Base-by-base conservation (phyloP, 2,329 filamentous ascomycete genomes). In the Pseudohalonectria lignicola region DNA sequence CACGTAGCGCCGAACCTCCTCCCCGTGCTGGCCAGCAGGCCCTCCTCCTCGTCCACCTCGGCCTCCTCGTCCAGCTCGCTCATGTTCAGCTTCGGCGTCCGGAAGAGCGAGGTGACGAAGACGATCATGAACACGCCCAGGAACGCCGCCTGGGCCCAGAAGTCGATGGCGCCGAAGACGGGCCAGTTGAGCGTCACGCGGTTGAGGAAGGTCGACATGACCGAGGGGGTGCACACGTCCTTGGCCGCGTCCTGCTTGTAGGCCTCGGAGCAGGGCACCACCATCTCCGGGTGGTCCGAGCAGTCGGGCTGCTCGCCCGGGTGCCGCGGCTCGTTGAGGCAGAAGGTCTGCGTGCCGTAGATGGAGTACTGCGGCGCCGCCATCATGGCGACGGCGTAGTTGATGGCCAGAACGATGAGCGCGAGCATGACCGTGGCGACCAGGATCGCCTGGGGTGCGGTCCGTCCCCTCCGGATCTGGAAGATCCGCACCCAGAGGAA, bases 401-500 rank as follows among this genome's bases (percentile, higher is more conserved):
- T 94, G 59, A 94, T 82, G 25, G 86, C 92, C 31, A 98, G 66
- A 2, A 85, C 85, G 47, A 93, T 90, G 46, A 96, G 71, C 0
- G 86, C 90, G 34, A 98, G 71, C 66, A 98, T 78, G 10, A 93
- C 86, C 0, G 90, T 95, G 2, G 86, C 84, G 54, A 95, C 78
- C 39, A 98, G 75, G 6, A 98, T 70, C 2, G 90, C 92, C 57
- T 96, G 92, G 0, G 92, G 92, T 1, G 85, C 82, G 1, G 90
- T 96, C 48, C 88, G 79, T 20, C 87, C 86, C 53, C 82, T 86
- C 51, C 86, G 78, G 51, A 98, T 90, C 56, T 82, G 79, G 71
- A 96, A 96, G 52, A 98, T 78, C 41, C 76, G 82, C 49, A 98
- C 71, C 92, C 92, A 98, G 37, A 98, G 74, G 69, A 98, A 94